Percentiles rank a stretch among this genome's conserved stretches.
Conservation (phyloP, 768 basidiomycete genomes). For the Fomitopsis serialis region DNA sequence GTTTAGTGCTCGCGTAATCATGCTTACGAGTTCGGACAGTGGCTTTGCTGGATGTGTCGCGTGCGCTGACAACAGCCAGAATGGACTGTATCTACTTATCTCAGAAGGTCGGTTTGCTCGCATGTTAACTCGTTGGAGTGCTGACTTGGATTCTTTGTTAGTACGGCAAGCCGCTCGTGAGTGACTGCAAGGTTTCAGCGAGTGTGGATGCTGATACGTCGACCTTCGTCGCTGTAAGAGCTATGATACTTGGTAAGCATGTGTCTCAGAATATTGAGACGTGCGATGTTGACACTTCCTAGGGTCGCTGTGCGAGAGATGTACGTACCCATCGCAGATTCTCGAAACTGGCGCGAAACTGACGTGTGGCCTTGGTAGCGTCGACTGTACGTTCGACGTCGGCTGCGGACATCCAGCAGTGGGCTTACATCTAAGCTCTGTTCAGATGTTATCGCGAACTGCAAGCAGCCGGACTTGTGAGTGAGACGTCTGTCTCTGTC, state of each 20-base stretch:
- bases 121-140: not conserved
- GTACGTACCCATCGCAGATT: constrained; percentile 2
- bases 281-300: not conserved
- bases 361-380: constrained; percentile 32
- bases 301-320: constrained; percentile 25
- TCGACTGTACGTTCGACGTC: constrained; percentile 53
- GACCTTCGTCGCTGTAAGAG: constrained; percentile 28
- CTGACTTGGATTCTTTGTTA: constrained; percentile 19
- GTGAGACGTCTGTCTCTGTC: constrained; percentile 19
- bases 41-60: not conserved
- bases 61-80: constrained; percentile 28
- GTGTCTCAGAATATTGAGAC: too few species aligned
- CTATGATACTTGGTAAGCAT: constrained; percentile 52
- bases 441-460: constrained; percentile 68
- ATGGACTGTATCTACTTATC: constrained; percentile 97
- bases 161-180: constrained; percentile 74
- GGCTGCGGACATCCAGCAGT: not conserved
- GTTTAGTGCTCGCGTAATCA: not conserved
- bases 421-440: not conserved
- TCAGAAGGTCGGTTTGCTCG: constrained; percentile 60
- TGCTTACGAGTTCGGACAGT: not conserved
- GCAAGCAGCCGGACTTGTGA: constrained; percentile 75
- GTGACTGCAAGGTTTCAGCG: constrained; percentile 21
- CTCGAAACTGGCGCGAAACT: not conserved
- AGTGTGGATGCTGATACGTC: too few species aligned